Percentiles rank a stretch among this genome's conserved stretches.
Evolutionary conservation across 352 stramenopile species (phyloP).

Genomic region (Pythium guiyangense): DNA sequence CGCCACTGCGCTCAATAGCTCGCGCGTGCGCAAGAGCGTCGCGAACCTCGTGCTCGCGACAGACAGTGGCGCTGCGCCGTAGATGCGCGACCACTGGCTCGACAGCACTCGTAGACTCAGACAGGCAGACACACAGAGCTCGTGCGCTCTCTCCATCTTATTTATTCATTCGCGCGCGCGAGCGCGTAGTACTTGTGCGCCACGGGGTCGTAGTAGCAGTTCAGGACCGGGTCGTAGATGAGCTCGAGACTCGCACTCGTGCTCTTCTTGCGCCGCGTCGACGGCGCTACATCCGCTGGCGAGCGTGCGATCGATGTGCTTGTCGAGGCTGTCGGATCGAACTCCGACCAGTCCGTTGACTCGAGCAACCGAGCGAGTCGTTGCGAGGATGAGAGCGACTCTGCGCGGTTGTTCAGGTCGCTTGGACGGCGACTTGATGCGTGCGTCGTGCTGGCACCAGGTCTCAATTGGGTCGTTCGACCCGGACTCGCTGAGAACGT

Average conservation of each 20-base stretch:
- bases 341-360: conserved; percentile 56
- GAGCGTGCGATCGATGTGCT: neutral
- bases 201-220: conserved; percentile 81
- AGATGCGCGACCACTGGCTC: neutral
- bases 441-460: neutral
- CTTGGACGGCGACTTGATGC: neutral
- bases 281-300: neutral
- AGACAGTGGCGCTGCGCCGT: neutral
- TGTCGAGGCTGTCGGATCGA: neutral
- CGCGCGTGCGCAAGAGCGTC: conserved; percentile 9
- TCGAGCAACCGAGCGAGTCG: conserved; percentile 57
- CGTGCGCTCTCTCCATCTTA: no score
- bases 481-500: conserved; percentile 4
- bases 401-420: neutral
- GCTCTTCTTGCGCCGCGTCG: neutral
- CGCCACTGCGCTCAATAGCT: neutral
- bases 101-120: conserved; percentile 4
- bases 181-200: conserved; percentile 86
- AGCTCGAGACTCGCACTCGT: conserved; percentile 44
- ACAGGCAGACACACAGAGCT: neutral
- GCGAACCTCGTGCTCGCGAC: conserved; percentile 12
- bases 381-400: conserved; percentile 31
- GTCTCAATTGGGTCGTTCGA: neutral
- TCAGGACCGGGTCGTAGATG: conserved; percentile 78
- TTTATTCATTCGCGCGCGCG: conserved; percentile 32